These are phyloP conservation scores for Citrullus mucosospermus DNA, from an alignment of 306 rosid genomes.

Conservation along the genomic window DNA sequence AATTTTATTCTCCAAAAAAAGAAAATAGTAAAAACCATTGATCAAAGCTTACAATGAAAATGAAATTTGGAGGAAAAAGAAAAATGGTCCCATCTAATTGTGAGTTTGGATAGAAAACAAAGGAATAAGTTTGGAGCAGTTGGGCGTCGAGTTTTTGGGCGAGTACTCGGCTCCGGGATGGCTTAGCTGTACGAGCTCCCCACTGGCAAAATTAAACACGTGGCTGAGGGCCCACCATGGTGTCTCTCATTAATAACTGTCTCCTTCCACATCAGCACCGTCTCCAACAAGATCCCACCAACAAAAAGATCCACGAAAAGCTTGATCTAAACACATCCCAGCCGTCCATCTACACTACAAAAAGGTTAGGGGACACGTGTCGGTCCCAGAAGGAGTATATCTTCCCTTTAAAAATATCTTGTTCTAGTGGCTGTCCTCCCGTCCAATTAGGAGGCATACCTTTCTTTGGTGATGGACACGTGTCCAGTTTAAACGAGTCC, in stretches of 20 bases:
- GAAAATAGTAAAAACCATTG: too few species aligned
- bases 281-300: not conserved
- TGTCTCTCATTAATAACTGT: not conserved
- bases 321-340: not conserved
- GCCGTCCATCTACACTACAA: not conserved
- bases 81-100: not conserved
- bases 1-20: too few species aligned
- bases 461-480: not conserved
- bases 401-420: not conserved
- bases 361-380: not conserved
- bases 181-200: conserved; percentile 3
- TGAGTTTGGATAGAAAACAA: not conserved
- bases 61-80: not conserved
- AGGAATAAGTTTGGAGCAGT: not conserved
- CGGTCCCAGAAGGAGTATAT: not conserved
- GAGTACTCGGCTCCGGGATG: not conserved
- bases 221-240: not conserved
- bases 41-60: not conserved
- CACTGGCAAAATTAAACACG: conserved; percentile 1
- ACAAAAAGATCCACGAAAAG: not conserved
- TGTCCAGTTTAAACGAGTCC: not conserved
- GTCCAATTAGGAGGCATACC: not conserved
- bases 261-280: conserved; percentile 5
- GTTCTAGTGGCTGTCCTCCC: not conserved
- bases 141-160: not conserved